Conservation (phyloP, 2,329 filamentous ascomycete genomes). For the Pseudocercospora macadamiae region DNA sequence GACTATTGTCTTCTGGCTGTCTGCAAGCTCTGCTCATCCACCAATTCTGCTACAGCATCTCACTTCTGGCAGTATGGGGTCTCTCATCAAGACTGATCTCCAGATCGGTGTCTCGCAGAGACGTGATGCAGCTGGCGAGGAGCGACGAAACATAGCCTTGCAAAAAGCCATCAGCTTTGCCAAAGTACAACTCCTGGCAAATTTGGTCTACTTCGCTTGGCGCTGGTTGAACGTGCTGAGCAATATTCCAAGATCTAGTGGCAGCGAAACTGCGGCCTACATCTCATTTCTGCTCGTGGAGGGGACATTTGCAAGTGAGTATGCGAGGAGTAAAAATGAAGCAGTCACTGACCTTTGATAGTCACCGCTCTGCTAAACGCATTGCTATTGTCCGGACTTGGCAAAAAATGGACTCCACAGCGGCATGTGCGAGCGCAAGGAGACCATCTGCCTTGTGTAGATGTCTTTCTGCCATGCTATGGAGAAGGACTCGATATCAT, state of each 20-base stretch:
- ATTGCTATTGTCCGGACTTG: conserved; percentile 15
- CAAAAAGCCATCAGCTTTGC: conserved; percentile 18
- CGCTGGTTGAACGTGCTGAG: conserved; percentile 17
- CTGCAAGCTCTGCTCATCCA: not conserved
- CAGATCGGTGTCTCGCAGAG: not conserved
- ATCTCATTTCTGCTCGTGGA: conserved; percentile 19
- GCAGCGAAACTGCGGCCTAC: conserved; percentile 10
- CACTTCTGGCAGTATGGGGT: not conserved
- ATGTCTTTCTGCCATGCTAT: conserved; percentile 24
- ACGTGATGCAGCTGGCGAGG: conserved; percentile 4
- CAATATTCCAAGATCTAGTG: conserved; percentile 7
- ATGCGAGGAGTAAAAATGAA: too few species aligned
- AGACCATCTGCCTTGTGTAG: conserved; percentile 17
- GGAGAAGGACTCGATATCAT: conserved; percentile 25
- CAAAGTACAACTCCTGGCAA: conserved; percentile 17
- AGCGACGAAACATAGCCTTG: conserved; percentile 17
- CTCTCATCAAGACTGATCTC: not conserved
- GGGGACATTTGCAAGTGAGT: conserved; percentile 22
- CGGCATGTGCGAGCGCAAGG: conserved; percentile 17
- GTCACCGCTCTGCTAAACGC: conserved; percentile 20
- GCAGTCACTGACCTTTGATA: not conserved
- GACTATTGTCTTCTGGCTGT: not conserved
- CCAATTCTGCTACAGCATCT: not conserved
- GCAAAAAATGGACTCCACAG: conserved; percentile 24
- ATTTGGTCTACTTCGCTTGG: conserved; percentile 22